Evolutionary conservation across 768 basidiomycete genomes (phyloP).

Genomic region (Tremella mesenterica): DNA sequence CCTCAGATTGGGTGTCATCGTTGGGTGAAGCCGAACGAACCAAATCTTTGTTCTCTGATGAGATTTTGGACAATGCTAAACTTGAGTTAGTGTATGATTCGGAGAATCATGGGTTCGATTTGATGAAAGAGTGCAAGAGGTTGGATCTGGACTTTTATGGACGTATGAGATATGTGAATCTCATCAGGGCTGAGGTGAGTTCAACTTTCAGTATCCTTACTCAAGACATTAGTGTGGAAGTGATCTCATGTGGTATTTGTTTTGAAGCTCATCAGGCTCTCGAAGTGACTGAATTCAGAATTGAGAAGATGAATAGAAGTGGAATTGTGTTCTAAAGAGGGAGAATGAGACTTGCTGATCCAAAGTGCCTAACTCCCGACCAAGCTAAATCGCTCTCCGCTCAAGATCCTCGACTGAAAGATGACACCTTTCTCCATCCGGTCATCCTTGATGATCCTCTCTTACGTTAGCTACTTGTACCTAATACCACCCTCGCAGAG

Average conservation of each 20-base stretch:
- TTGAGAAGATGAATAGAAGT: slow-evolving; percentile 51
- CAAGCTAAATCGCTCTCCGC: too few relatives aligned
- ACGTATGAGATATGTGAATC: slow-evolving; percentile 75
- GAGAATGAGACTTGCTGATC: too few relatives aligned
- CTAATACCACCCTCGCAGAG: neutral
- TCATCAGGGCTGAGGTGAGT: slow-evolving; percentile 54
- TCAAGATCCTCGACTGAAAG: slow-evolving; percentile 58
- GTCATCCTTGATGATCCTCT: slow-evolving; percentile 77
- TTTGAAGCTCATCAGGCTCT: too few relatives aligned
- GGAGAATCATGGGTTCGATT: slow-evolving; percentile 14
- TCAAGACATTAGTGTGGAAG: too few relatives aligned
- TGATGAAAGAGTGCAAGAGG: slow-evolving; percentile 13
- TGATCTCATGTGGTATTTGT: too few relatives aligned
- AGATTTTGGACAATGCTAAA: slow-evolving; percentile 21
- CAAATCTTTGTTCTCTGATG: slow-evolving; percentile 33
- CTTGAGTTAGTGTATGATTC: slow-evolving; percentile 28
- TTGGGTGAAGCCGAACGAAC: slow-evolving; percentile 27
- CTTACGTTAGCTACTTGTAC: slow-evolving; percentile 58
- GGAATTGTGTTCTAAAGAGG: too few relatives aligned
- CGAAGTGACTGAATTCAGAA: slow-evolving; percentile 53
- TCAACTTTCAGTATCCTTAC: too few relatives aligned
- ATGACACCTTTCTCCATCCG: slow-evolving; percentile 75
- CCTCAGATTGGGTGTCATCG: slow-evolving; percentile 33
- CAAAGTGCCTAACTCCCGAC: too few relatives aligned
- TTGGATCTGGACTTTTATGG: slow-evolving; percentile 61